Evolutionary conservation across 768 basidiomycete genomes (phyloP).

Genomic region (Cystofilobasidium macerans): DNA sequence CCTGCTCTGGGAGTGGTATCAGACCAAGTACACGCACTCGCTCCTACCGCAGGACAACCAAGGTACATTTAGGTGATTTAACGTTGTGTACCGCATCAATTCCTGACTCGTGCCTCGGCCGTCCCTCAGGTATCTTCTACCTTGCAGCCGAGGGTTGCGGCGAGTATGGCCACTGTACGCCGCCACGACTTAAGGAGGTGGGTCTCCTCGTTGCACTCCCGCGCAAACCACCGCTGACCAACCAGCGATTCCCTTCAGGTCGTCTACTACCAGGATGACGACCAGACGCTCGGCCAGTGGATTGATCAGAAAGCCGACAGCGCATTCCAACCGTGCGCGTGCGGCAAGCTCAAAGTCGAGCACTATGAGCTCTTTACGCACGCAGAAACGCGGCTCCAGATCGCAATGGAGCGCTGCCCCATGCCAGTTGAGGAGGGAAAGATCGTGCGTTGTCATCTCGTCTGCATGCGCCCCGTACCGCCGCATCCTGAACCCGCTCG

Average conservation of each 20-base stretch:
- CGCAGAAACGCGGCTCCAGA: slow-evolving; percentile 65
- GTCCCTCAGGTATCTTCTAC: slow-evolving; percentile 1
- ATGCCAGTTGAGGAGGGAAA: slow-evolving; percentile 45
- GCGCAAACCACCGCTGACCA: background rate
- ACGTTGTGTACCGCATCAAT: too few relatives aligned
- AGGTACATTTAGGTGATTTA: too few relatives aligned
- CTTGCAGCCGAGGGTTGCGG: slow-evolving; percentile 6
- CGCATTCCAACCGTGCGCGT: slow-evolving; percentile 55
- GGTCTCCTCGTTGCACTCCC: background rate
- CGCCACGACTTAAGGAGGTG: slow-evolving; percentile 51
- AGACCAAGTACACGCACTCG: slow-evolving; percentile 71
- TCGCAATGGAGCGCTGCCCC: slow-evolving; percentile 68
- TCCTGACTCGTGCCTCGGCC: too few relatives aligned
- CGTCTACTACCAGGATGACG: slow-evolving; percentile 73
- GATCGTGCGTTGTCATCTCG: slow-evolving; percentile 39
- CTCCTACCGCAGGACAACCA: slow-evolving; percentile 90
- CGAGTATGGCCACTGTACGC: slow-evolving; percentile 43
- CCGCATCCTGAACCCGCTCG: background rate
- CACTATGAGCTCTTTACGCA: slow-evolving; percentile 90
- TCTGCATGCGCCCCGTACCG: too few relatives aligned
- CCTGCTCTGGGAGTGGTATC: slow-evolving; percentile 91
- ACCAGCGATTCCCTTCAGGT: too few relatives aligned
- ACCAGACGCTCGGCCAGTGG: slow-evolving; percentile 77
- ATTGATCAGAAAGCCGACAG: slow-evolving; percentile 57
- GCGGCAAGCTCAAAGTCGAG: slow-evolving; percentile 29